Conservation (phyloP, 176 grass and related monocot genomes). For the Avena atlantica region DNA sequence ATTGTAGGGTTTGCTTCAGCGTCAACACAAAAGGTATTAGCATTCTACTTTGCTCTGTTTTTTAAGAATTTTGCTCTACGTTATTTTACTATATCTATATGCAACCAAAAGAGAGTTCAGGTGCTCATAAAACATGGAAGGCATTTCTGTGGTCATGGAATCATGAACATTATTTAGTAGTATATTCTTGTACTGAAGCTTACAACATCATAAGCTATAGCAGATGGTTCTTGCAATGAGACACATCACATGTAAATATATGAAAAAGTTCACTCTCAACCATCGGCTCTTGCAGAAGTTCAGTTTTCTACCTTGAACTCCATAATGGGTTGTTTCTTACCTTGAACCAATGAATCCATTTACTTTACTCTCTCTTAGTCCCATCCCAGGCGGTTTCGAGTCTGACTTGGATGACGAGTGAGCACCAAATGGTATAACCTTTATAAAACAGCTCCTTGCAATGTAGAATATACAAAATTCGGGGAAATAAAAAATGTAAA, state of each 20-base stretch:
- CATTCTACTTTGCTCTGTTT: slow-evolving; percentile 31
- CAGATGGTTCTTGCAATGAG: not conserved
- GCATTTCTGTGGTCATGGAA: slow-evolving; percentile 6
- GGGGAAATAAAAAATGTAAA: not conserved
- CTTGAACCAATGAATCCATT: not conserved
- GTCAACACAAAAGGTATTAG: slow-evolving; percentile 60
- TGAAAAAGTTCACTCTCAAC: not conserved
- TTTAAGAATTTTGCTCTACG: slow-evolving; percentile 25
- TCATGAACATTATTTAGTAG: slow-evolving; percentile 14
- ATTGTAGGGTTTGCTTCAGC: slow-evolving; percentile 64
- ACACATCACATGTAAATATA: not conserved
- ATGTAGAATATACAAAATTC: not conserved
- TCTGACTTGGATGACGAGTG: not conserved
- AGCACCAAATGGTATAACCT: not conserved
- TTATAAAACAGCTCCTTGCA: too few species aligned
- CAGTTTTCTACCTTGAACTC: not conserved
- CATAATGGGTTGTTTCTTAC: too few species aligned
- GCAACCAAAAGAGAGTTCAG: not conserved
- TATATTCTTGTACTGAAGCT: slow-evolving; percentile 2
- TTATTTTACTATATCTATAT: slow-evolving; percentile 23
- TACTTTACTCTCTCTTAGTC: slow-evolving; percentile 10
- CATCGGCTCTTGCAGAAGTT: not conserved
- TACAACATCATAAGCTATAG: not conserved
- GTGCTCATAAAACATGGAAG: slow-evolving; percentile 7
- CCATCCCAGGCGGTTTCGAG: not conserved